Percentiles rank a stretch among this genome's conserved stretches.
phyloP scores from a whole-genome alignment of 2,329 filamentous ascomycete species.

The Calonectria naviculata region DNA sequence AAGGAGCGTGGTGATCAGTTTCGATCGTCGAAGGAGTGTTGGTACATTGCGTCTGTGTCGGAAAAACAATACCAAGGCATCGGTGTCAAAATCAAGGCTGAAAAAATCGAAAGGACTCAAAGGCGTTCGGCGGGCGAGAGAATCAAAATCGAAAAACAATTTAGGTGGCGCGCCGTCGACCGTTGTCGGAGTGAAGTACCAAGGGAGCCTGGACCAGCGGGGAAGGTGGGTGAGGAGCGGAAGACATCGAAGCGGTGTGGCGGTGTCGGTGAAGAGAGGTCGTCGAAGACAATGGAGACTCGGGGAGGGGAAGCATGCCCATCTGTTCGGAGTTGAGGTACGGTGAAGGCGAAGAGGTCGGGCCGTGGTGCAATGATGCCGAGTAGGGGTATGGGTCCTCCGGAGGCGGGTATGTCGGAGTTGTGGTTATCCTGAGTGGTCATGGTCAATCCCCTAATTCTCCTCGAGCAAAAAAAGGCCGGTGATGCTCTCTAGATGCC shows the following conservation, averaged over 20 bases:
- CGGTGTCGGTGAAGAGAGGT: constrained; percentile 52
- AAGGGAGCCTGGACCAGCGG: constrained; percentile 47
- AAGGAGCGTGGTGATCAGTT: constrained; percentile 46
- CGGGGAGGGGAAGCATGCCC: constrained; percentile 57
- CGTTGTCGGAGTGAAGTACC: constrained; percentile 44
- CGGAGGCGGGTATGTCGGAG: constrained; percentile 56
- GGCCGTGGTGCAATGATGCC: constrained; percentile 37
- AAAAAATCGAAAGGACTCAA: constrained; percentile 26
- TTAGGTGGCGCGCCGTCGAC: constrained; percentile 48
- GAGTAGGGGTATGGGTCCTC: constrained; percentile 53
- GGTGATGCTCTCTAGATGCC: constrained; percentile 52
- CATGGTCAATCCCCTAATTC: constrained; percentile 66
- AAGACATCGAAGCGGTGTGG: constrained; percentile 49
- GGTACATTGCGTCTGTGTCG: constrained; percentile 50
- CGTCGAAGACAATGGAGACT: constrained; percentile 54
- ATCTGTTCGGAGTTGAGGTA: constrained; percentile 56
- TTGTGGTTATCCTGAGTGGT: constrained; percentile 63
- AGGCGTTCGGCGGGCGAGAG: constrained; percentile 26
- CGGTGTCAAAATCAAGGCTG: constrained; percentile 29
- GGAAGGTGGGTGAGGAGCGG: constrained; percentile 48
- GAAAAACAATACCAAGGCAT: constrained; percentile 37
- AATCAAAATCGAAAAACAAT: constrained; percentile 35
- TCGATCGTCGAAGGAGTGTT: constrained; percentile 50
- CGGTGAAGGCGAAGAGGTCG: constrained; percentile 54
- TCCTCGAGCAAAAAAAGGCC: constrained; percentile 50